phyloP scores from a whole-genome alignment of 2,329 filamentous ascomycete genomes.

The Massarina eburnea region DNA sequence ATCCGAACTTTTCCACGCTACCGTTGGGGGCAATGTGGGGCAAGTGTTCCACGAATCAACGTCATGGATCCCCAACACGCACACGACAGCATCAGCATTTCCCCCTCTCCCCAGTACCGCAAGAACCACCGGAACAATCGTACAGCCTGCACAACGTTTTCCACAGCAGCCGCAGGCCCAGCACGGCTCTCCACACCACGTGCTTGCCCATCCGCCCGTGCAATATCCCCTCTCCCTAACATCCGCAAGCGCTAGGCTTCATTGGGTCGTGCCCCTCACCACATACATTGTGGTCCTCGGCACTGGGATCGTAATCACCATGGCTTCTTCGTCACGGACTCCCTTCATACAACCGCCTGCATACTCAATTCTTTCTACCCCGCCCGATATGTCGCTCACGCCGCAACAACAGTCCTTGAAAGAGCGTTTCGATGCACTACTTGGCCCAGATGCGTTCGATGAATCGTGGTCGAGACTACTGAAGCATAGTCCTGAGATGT shows the following conservation, averaged over 20 bases:
- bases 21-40: not conserved
- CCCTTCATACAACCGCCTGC: slow-evolving; percentile 8
- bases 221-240: not conserved
- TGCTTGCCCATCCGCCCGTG: not conserved
- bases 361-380: slow-evolving; percentile 8
- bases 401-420: slow-evolving; percentile 25
- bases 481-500: slow-evolving; percentile 30
- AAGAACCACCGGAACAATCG: not conserved
- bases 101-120: not conserved
- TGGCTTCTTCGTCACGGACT: not conserved
- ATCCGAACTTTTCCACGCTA: not conserved
- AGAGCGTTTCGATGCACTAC: slow-evolving; percentile 21
- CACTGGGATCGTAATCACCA: not conserved
- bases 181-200: not conserved
- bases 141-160: not conserved
- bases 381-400: slow-evolving; percentile 21
- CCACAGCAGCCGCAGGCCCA: slow-evolving; percentile 5
- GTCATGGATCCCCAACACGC: not conserved
- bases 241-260: slow-evolving; percentile 11
- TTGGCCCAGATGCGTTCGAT: slow-evolving; percentile 27
- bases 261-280: slow-evolving; percentile 5
- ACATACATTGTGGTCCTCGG: not conserved
- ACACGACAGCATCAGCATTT: not conserved
- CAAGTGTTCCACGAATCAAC: not conserved
- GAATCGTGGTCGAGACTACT: slow-evolving; percentile 32